Conservation (phyloP, 306 rosid genomes). For the Psophocarpus tetragonolobus region DNA sequence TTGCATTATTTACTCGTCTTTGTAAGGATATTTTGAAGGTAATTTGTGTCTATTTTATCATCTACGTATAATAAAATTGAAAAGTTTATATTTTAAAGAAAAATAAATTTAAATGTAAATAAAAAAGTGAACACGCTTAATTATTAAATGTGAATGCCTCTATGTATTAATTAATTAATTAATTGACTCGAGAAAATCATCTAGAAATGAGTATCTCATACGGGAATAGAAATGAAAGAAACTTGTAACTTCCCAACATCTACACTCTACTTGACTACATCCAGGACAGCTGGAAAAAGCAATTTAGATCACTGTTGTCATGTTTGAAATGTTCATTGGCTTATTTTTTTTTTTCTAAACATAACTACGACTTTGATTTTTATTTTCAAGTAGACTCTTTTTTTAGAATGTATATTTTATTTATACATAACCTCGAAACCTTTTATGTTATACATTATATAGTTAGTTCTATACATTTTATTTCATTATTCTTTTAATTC, state of each 20-base stretch:
- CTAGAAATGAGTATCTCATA: neutral
- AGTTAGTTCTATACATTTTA: neutral
- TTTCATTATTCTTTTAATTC: neutral
- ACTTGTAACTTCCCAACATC: neutral
- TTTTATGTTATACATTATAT: neutral
- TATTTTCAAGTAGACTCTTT: neutral
- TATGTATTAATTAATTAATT: neutral
- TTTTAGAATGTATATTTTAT: too few species aligned
- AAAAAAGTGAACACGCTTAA: too few species aligned
- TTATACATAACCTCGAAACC: neutral
- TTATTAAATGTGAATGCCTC: too few species aligned
- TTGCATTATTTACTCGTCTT: too few species aligned
- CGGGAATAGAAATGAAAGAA: neutral
- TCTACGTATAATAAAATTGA: too few species aligned
- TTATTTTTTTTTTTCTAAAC: neutral
- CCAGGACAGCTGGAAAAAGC: neutral
- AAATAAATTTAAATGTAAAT: too few species aligned
- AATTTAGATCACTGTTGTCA: neutral
- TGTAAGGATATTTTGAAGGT: too few species aligned
- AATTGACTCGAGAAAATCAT: neutral
- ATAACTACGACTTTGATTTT: neutral
- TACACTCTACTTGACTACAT: neutral
- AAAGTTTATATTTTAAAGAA: too few species aligned
- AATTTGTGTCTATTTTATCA: too few species aligned
- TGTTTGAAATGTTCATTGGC: neutral